phyloP scores from a whole-genome alignment of 2,329 filamentous ascomycete species.

The Penicillium sp. region DNA sequence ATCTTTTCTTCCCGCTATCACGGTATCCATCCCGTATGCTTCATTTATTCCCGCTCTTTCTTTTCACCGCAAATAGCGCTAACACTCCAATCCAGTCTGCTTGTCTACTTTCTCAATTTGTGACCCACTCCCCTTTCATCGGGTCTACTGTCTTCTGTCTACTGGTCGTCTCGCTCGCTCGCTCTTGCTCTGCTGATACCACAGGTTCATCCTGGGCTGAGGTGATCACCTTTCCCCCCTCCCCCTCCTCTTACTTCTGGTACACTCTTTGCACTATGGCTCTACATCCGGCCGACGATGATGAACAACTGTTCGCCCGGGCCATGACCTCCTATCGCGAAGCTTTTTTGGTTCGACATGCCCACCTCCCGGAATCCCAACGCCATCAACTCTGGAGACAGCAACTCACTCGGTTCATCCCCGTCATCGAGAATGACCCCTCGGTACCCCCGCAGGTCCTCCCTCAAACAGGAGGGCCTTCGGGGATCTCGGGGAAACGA shows the following conservation, averaged over 20 bases:
- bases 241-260: constrained; percentile 1
- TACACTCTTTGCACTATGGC: constrained; percentile 34
- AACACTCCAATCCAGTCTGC: not conserved
- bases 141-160: not conserved
- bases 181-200: constrained; percentile 37
- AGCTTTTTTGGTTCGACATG: constrained; percentile 46
- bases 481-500: constrained; percentile 46
- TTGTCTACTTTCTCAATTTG: not conserved
- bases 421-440: constrained; percentile 26
- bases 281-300: constrained; percentile 39
- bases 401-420: constrained; percentile 45
- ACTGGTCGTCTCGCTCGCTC: not conserved
- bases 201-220: constrained; percentile 29
- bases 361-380: constrained; percentile 47
- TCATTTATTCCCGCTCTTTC: not conserved
- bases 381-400: constrained; percentile 47
- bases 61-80: not conserved
- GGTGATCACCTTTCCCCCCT: constrained; percentile 2
- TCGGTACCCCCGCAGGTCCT: constrained; percentile 14
- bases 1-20: not conserved
- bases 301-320: constrained; percentile 45
- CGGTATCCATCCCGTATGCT: not conserved
- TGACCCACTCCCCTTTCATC: not conserved
- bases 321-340: constrained; percentile 49
- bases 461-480: constrained; percentile 6